Base-by-base conservation (phyloP, 2,329 filamentous ascomycete species). In the Ophiosphaerella korrae region DNA sequence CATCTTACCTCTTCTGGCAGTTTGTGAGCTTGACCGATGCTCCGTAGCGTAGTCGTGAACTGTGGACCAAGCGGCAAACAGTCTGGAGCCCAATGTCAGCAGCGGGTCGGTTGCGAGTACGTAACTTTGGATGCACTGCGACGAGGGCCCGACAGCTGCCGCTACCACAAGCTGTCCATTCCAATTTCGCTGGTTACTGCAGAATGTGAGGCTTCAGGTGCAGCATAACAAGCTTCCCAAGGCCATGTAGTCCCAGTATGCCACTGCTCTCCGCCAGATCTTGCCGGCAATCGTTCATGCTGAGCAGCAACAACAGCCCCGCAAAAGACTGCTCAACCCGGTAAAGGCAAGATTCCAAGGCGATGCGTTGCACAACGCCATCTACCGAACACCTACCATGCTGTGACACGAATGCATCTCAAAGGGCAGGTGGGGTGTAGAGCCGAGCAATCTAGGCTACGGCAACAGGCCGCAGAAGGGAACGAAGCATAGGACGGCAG, bases 1-100 rank as follows among this genome's bases (percentile, higher is more conserved):
- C 42, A 56, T 21, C 52, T 58, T 58, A 53, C 57, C 59, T 49
- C 41, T 57, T 63, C 47, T 43, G 49, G 45, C 50, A 34, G 42
- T 41, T 40, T 39, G 18, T 39, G 48, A 48, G 48, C 52, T 53
- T 55, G 48, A 49, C 52, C 55, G 51, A 45, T 44, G 42, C 50
- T 41, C 52, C 45, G 50, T 56, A 58, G 53, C 47, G 45, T 58
- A 52, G 51, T 44, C 42, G 33, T 45, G 48, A n/a, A 49, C 34
- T 32, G 47, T 50, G 49, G 53, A 48, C 48, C 53, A 52, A 40
- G 37, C 45, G 16, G 37, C 45, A 52, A 36, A 33, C 40, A 33
- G 45, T 38, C 48, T 49, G 31, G 46, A 49, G 47, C 37, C 53
- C 55, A 60, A 59, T 58, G 34, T 38, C 42, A 50, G 45, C 45